A percentile compares a stretch with the other conserved stretches of the same genome.
phyloP scores from a whole-genome alignment of 108 stramenopile genomes.

The Epipyxis sp. region DNA sequence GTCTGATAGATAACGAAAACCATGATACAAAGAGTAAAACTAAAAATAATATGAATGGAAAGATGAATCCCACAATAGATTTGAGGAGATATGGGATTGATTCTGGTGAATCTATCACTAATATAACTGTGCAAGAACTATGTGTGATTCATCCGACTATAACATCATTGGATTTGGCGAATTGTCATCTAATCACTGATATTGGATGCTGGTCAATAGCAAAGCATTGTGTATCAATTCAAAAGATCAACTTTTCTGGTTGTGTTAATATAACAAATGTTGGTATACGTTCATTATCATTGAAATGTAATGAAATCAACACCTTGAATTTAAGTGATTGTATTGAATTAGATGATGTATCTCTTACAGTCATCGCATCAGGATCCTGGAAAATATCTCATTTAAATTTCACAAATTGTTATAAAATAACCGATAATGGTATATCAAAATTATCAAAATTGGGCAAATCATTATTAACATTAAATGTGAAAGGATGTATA shows the following conservation, averaged over 20 bases:
- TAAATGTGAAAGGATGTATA: slow-evolving; percentile 12
- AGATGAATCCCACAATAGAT: not conserved
- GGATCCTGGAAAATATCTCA: slow-evolving; percentile 1
- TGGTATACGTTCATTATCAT: slow-evolving; percentile 26
- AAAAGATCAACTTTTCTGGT: not conserved
- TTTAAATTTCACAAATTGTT: not conserved
- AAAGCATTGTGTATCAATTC: not conserved
- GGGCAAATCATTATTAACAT: not conserved
- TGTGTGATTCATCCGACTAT: slow-evolving; percentile 18
- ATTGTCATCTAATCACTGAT: slow-evolving; percentile 15
- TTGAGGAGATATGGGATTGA: not conserved
- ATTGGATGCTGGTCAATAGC: slow-evolving; percentile 24
- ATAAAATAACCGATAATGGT: slow-evolving; percentile 8
- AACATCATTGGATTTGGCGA: not conserved
- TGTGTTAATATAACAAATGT: not conserved
- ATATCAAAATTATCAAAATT: not conserved
- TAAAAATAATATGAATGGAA: not conserved
- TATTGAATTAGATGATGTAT: slow-evolving; percentile 2
- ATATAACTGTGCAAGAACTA: slow-evolving; percentile 20
- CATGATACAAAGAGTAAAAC: too few relatives aligned
- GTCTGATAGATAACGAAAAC: not conserved
- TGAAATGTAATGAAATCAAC: slow-evolving; percentile 9
- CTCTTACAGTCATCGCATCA: slow-evolving; percentile 10
- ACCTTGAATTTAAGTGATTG: slow-evolving; percentile 9
- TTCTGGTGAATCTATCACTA: slow-evolving; percentile 24